A percentile compares a stretch with the other conserved stretches of the same genome.
Evolutionary conservation across 1,284 basidiomycete species (phyloP).

Genomic region (Pisolithus thermaeus): DNA sequence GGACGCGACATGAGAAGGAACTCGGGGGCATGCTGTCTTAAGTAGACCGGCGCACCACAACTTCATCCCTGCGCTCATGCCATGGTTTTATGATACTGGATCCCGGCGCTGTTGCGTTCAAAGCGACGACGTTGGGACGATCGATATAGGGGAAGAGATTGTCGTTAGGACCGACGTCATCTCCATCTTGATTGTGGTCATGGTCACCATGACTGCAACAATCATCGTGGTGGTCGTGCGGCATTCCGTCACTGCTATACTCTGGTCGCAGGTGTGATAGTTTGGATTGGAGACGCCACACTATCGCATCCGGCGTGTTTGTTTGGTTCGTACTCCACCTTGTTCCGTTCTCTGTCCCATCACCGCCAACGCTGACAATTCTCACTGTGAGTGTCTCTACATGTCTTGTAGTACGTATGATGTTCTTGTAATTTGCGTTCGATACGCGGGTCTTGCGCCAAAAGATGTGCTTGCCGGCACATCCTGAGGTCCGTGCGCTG

Average conservation of each 20-base stretch:
- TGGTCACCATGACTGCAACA: slow-evolving; percentile 53
- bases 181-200: slow-evolving; percentile 44
- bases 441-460: slow-evolving; percentile 50
- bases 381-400: not conserved
- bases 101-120: slow-evolving; percentile 53
- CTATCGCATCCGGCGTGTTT: not conserved
- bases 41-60: slow-evolving; percentile 38
- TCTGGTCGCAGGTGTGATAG: no score
- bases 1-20: not conserved
- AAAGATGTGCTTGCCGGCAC: slow-evolving; percentile 70
- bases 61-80: slow-evolving; percentile 62
- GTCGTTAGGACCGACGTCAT: slow-evolving; percentile 55
- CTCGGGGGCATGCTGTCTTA: not conserved
- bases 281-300: no score
- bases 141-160: slow-evolving; percentile 69
- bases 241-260: not conserved
- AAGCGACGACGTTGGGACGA: slow-evolving; percentile 61
- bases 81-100: slow-evolving; percentile 69
- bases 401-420: slow-evolving; percentile 32
- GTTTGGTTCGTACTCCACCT: not conserved
- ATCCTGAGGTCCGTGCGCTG: slow-evolving; percentile 61
- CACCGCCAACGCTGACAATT: not conserved
- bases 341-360: not conserved
- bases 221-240: slow-evolving; percentile 41
- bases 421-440: slow-evolving; percentile 85